Evolutionary conservation across 1,139 yeast genomes (phyloP), one percentile per base, ranked within the genome.

Genomic region (Suhomyces terraborum): DNA sequence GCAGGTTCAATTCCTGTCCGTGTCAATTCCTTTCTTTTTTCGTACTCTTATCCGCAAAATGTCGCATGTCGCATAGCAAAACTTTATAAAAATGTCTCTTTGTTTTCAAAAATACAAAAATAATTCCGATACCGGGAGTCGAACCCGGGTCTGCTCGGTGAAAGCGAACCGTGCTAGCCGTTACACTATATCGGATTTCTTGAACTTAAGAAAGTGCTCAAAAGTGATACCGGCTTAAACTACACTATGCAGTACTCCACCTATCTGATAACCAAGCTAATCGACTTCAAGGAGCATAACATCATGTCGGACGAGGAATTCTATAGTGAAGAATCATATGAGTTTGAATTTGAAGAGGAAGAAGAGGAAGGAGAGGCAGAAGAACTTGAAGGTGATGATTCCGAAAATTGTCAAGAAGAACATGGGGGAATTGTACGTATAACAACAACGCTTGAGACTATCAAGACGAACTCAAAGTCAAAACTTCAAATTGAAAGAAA

Each of bases 91-190:
- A 29, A 18, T 22, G 17, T 16, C n/a, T 12, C 10, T 23, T 23
- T 9, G 19, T 7, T 16, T 16, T 33, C 8, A 5, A 2, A 14
- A 23, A 6, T 18, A 4, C 10, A 32, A 29, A 33, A 32, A 23
- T 14, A 9, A 33, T 33, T 41, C 44, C 41, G 84, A 78, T 79
- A 74, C 85, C 80, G 85, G 85, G 85, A 79, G 82, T 80, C 83
- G 84, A 80, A 79, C 85, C 84, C 85, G 80, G 85, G 82, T 76
- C 73, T 79, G 84, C 84, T 76, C 84, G 82, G 84, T 79, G 84
- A 80, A 77, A 79, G 84, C 82, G 84, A 76, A 79, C 84, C 83
- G 84, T 80, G 85, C 81, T 80, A 80, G 80, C 85, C 85, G 82
- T 79, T 80, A 80, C 84, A 80, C 85, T 76, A 80, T 74, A 80